These are phyloP conservation scores for Exserohilum rostratum DNA, from an alignment of 2,329 filamentous ascomycete species.

Conservation along the genomic window DNA sequence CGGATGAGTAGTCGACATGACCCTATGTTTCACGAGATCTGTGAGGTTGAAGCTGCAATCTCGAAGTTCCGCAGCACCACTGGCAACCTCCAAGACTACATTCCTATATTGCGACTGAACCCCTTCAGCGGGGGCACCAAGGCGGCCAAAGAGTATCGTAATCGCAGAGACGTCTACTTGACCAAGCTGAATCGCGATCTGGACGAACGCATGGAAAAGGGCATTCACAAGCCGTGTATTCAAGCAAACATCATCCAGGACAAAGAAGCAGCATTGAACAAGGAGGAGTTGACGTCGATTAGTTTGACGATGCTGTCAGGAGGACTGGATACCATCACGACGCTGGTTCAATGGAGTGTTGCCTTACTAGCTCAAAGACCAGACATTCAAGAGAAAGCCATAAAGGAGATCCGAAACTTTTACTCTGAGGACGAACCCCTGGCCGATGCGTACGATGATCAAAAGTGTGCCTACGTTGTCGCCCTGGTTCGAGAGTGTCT, in stretches of 20 bases:
- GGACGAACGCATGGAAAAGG: conserved; percentile 65
- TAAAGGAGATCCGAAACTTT: conserved; percentile 61
- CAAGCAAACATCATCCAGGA: conserved; percentile 71
- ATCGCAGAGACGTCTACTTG: conserved; percentile 66
- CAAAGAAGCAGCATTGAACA: conserved; percentile 66
- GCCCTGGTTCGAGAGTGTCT: conserved; percentile 68
- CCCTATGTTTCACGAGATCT: conserved; percentile 66
- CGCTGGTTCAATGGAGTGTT: conserved; percentile 69
- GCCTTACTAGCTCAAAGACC: conserved; percentile 64
- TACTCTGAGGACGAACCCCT: conserved; percentile 61
- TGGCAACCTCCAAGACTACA: conserved; percentile 67
- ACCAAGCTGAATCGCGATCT: conserved; percentile 63
- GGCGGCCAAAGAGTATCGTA: conserved; percentile 65
- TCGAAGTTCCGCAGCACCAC: conserved; percentile 65
- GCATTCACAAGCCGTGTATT: conserved; percentile 68
- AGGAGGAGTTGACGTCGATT: conserved; percentile 68
- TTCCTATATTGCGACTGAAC: conserved; percentile 64
- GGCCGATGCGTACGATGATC: conserved; percentile 66
- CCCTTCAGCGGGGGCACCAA: conserved; percentile 65
- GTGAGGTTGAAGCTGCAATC: conserved; percentile 66
- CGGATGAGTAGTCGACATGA: conserved; percentile 66
- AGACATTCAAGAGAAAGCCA: conserved; percentile 67
- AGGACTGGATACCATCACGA: conserved; percentile 70
- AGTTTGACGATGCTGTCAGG: conserved; percentile 72
- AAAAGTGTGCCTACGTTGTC: conserved; percentile 67